Percentiles rank a stretch among this genome's conserved stretches.
phyloP scores from a whole-genome alignment of 768 basidiomycete genomes.

The Boletus edulis region DNA sequence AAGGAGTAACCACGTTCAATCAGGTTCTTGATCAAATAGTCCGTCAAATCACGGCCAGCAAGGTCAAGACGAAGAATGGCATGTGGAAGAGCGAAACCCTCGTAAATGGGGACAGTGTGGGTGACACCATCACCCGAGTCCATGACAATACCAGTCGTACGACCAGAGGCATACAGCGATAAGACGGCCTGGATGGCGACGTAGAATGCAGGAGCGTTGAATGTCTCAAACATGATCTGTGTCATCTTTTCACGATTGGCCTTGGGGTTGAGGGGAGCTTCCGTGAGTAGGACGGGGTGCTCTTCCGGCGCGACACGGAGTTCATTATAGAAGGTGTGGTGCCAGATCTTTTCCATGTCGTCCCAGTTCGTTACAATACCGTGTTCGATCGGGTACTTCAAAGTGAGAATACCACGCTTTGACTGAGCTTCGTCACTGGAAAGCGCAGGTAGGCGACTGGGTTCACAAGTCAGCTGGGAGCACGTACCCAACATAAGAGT shows the following conservation, averaged over 20 bases:
- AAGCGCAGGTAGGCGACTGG: conserved; percentile 10
- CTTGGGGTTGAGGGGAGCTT: conserved; percentile 73
- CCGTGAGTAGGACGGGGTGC: conserved; percentile 69
- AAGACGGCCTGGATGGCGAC: conserved; percentile 73
- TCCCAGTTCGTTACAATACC: conserved; percentile 99
- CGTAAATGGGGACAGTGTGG: conserved; percentile 96
- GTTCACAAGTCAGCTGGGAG: conserved; percentile 2
- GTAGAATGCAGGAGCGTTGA: conserved; percentile 74
- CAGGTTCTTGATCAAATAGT: conserved; percentile 77
- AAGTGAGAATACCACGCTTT: conserved; percentile 90
- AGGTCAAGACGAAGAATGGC: conserved; percentile 91
- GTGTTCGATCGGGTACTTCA: conserved; percentile 94
- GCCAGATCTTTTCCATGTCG: conserved; percentile 99
- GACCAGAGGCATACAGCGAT: conserved; percentile 87
- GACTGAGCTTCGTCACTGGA: conserved; percentile 86
- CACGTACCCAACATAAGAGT: conserved; percentile 87
- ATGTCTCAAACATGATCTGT: conserved; percentile 80
- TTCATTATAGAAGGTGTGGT: conserved; percentile 92
- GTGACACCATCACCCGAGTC: conserved; percentile 97
- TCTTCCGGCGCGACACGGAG: conserved; percentile 77
- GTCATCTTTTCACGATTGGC: conserved; percentile 75
- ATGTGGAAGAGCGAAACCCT: conserved; percentile 90
- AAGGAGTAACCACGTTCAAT: conserved; percentile 92
- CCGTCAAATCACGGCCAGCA: conserved; percentile 90
- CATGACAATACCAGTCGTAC: conserved; percentile 92